Base-by-base conservation (phyloP, 768 basidiomycete species). In the Multifurca ochricompacta region DNA sequence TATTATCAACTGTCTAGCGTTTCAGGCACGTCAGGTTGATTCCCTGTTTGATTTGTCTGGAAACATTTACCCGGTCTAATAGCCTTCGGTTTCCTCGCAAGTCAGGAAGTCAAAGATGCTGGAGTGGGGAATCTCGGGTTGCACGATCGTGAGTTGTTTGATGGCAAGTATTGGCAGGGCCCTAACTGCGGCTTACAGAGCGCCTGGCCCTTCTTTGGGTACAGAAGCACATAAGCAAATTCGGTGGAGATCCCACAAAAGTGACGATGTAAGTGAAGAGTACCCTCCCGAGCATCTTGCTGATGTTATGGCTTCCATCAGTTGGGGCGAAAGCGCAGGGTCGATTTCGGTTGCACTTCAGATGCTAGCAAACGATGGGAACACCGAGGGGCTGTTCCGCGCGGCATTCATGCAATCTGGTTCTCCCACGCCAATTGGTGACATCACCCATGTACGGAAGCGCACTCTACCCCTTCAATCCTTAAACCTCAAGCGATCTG, bases 161-260 rank as follows among this genome's bases (percentile, higher is more conserved):
- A 3, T 4, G 32, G 28, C 19, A 40, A 23, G 32, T 44, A 40
- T 41, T 14, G 6, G 11, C 14, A 6, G 18, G 14, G 1, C 18
- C n/a, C 6, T n/a, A 35, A 6, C 36, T 11, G 25, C 16, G 25
- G 34, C 28, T 23, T 54, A 52, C 65, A 83, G 77, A 81, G 63
- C 72, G 79, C 16, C 66, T 76, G 34, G 82, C 81, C 1, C 62
- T 87, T 4, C 66, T 76, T 48, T 86, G 85, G 84, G 68, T 86
- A 2, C 77, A 82, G 57, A 77, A 80, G 62, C 79, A 87, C 62
- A 82, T 86, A 52, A 59, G 65, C 30, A 68, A 69, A 5, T 87
- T 85, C 60, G 83, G 84, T 1, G 84, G 85, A 9, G 81, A 86
- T 63, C 76, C 78, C 0, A 64, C 63, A 6, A 81, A 78, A 65